Evolutionary conservation across 225 moss, liverwort and hornwort genomes (phyloP), one percentile per base, ranked within the genome.

Genomic region (Straminergon stramineum): DNA sequence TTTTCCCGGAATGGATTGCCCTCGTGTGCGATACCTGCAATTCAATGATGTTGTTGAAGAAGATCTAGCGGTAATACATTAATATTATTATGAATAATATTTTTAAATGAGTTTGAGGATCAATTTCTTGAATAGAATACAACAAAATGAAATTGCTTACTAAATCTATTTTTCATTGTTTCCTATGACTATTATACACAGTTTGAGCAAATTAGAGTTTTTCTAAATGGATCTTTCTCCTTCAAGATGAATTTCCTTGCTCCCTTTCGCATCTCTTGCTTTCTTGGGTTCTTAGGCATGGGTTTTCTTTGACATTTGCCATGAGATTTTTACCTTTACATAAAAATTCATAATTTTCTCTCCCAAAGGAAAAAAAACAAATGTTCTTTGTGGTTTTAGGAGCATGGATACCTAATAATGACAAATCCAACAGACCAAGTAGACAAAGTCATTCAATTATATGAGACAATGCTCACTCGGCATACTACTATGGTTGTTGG

Each of bases 401-500:
- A 95, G 22, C 92, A 96, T 87, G 94, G 94, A 27, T 97, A 94
- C 35, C 66, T 94, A 48, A 95, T 97, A 48, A 95, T 97, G 97
- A 95, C 95, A 81, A 94, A 90, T 27, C 92, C 95, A 43, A 94
- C 96, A 0, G 96, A 96, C 68, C 96, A 97, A 93, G 97, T 97
- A 24, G 97, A 97, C 73, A 97, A 97, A 88, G 96, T 97, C 21
- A 97, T 96, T 78, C 97, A 97, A 82, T 89, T 97, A 32, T 96
- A 97, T 52, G 97, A 97, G 87, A 97, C 97, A 30, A 97, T 97
- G 96, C 94, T 97, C 48, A 97, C 96, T 18, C 93, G 97, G 28
- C 97, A 97, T 79, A 96, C 97, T 20, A 97, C 96, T 2, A 97
- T 97, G 97, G 93, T 97, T 2, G 97, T 97, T 78, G 97, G 96